Evolutionary conservation across 2,329 filamentous ascomycete genomes (phyloP), one percentile per base, ranked within the genome.

Genomic region (Parastagonospora avenae): DNA sequence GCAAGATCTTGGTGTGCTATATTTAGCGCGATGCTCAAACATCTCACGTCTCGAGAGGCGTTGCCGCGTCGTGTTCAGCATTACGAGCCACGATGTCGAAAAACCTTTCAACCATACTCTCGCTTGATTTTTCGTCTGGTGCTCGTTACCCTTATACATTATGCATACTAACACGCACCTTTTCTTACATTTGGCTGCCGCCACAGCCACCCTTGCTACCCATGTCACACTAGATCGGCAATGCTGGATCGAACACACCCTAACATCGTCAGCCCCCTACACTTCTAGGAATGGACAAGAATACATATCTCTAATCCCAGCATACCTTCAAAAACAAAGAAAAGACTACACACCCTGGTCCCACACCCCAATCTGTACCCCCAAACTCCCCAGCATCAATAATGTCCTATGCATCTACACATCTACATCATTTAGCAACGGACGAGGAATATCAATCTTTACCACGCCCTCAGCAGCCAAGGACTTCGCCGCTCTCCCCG

Each of bases 401-500:
- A 54, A 50, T n/a, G 55, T 57, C 5, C 62, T 74, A 1, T 74
- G 70, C 39, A 53, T 69, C 3, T 74, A 70, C 49, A 72, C 69
- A 9, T 57, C 56, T 33, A 41, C 52, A 1, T 57, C 63, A 1
- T 72, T 72, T 30, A 57, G 51, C 30, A 37, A 57, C n/a, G 64
- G 63, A 7, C 62, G 68, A 1, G 70, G 71, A 2, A 72, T 73
- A 3, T 69, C 70, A 0, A 62, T 74, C 6, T 64, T 74, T 42
- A 74, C 71, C 0, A 72, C 69, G 0, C 70, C 68, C 10, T 36
- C 29, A 1, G 38, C 72, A 28, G 68, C 71, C 2, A 37, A 43
- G 2, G 27, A 62, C 30, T 58, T 70, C 16, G 55, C 56, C 8
- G 40, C 48, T 0, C 49, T 73, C 1, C 64, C 68, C 0, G 58